Evolutionary conservation across 805 yeast species (phyloP).

Genomic region (Suhomyces faveliae): DNA sequence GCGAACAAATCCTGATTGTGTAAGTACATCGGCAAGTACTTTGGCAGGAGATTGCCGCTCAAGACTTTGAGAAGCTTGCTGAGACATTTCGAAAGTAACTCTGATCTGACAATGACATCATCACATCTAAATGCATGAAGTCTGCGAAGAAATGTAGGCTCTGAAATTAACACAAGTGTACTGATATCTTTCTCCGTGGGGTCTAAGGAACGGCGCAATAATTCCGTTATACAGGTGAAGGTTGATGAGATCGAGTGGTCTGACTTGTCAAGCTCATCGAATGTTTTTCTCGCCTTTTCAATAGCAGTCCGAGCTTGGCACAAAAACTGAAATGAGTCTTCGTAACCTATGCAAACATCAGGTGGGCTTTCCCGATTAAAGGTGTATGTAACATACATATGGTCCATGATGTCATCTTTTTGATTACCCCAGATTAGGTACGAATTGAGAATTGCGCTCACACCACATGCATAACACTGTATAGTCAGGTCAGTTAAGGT

Average conservation of each 20-base stretch:
- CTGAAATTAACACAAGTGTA: not conserved
- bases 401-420: not conserved
- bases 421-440: not conserved
- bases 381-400: not conserved
- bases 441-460: too few species aligned
- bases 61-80: not conserved
- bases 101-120: not conserved
- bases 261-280: not conserved
- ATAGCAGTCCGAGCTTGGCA: not conserved
- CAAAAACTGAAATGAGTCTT: not conserved
- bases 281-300: not conserved
- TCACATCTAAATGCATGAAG: not conserved
- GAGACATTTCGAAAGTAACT: not conserved
- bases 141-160: not conserved
- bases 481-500: not conserved
- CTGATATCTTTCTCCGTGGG: not conserved
- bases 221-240: not conserved
- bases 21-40: not conserved
- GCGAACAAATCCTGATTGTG: not conserved
- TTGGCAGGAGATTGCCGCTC: not conserved
- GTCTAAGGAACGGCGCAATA: not conserved
- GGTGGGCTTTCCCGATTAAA: not conserved
- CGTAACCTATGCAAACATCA: not conserved
- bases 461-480: not conserved
- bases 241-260: not conserved